These are phyloP conservation scores for Pseudonitzschia multiseries DNA, from an alignment of 108 stramenopile species.

Conservation along the genomic window DNA sequence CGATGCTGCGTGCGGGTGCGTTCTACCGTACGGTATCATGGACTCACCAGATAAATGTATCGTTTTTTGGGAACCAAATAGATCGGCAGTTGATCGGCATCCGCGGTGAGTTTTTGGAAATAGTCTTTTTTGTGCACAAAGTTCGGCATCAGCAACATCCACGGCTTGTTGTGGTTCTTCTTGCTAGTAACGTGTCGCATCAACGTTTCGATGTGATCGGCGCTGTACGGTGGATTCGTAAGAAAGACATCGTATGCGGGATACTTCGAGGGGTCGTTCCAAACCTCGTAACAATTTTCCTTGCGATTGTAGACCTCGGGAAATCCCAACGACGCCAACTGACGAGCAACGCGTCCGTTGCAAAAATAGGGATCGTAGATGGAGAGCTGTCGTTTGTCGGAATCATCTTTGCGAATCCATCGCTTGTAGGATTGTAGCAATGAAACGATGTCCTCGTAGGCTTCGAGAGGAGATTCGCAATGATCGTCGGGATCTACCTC, in stretches of 20 bases:
- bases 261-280: conserved; percentile 45
- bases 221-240: conserved; percentile 87
- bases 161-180: conserved; percentile 52
- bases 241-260: conserved; percentile 77
- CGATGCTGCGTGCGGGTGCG: too few species aligned
- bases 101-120: conserved; percentile 36
- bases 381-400: conserved; percentile 10
- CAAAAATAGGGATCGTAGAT: conserved; percentile 99
- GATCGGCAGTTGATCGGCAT: conserved; percentile 50
- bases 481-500: conserved; percentile 89
- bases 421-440: conserved; percentile 55
- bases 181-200: conserved; percentile 59
- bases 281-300: conserved; percentile 75
- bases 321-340: conserved; percentile 85
- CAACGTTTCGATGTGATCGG: conserved; percentile 76
- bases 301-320: conserved; percentile 85
- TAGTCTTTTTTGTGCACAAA: conserved; percentile 88
- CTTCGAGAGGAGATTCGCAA: conserved; percentile 90
- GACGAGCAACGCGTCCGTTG: conserved; percentile 80
- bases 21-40: too few species aligned
- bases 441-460: conserved; percentile 87
- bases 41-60: conserved; percentile 65
- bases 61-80: conserved; percentile 87
- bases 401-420: conserved; percentile 11
- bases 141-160: conserved; percentile 77